A percentile compares a stretch with the other conserved stretches of the same genome.
Conservation (phyloP, 768 basidiomycete species). For the Tulasnella sp. region DNA sequence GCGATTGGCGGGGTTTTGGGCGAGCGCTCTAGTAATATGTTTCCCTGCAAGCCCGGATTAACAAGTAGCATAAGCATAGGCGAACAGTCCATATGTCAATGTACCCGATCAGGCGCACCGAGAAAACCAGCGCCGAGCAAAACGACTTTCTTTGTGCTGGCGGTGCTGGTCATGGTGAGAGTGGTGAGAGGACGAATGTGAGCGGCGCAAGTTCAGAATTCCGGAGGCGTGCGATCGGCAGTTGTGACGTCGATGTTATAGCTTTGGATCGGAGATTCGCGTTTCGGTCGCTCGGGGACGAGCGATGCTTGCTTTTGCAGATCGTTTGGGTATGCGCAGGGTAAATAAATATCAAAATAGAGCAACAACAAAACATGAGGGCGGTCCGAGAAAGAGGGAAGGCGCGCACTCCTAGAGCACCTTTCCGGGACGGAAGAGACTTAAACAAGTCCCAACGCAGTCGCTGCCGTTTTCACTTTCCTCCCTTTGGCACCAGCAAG, state of each 20-base stretch:
- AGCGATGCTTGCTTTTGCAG: background rate
- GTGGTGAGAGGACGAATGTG: background rate
- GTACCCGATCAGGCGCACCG: conserved; percentile 31
- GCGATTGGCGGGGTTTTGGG: conserved; percentile 29
- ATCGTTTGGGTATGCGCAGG: background rate
- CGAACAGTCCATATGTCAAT: background rate
- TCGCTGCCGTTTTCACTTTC: conserved; percentile 31
- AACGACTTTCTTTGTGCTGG: conserved; percentile 25
- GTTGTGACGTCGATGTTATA: background rate
- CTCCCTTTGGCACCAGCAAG: conserved; percentile 59
- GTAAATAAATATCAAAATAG: background rate
- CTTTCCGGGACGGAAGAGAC: background rate
- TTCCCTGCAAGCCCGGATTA: conserved; percentile 30
- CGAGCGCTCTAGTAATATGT: conserved; percentile 46
- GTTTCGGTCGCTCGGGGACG: background rate
- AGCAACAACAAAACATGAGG: background rate
- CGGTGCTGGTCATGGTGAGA: background rate
- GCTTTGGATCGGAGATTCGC: background rate
- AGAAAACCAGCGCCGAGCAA: conserved; percentile 42
- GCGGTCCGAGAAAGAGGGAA: background rate
- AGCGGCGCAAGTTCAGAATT: background rate
- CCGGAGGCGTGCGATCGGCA: background rate
- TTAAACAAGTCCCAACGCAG: background rate
- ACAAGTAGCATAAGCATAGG: background rate
- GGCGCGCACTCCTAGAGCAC: background rate